A percentile compares a stretch with the other conserved stretches of the same genome.
These are phyloP conservation scores for Arabis alpina DNA, from an alignment of 345 rosid genomes.

Conservation along the genomic window DNA sequence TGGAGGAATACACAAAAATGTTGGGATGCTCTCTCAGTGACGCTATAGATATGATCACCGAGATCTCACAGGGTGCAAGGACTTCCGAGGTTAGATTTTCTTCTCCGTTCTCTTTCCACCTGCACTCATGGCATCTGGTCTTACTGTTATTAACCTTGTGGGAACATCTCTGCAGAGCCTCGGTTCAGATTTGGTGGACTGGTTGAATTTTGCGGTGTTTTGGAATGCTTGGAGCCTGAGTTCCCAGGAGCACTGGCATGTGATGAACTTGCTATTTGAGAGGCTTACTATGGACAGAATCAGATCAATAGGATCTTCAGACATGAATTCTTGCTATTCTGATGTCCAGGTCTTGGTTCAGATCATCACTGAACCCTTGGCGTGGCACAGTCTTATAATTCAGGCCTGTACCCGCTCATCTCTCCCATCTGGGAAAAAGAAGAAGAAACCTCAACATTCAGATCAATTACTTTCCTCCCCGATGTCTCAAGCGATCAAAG, in stretches of 20 bases:
- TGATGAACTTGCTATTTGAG: slow-evolving; percentile 61
- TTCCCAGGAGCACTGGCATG: slow-evolving; percentile 61
- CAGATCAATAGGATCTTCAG: slow-evolving; percentile 56
- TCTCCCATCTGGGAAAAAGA: slow-evolving; percentile 89
- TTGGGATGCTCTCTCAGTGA: slow-evolving; percentile 73
- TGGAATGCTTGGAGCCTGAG: slow-evolving; percentile 78
- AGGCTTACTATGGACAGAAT: slow-evolving; percentile 57
- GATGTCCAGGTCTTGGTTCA: slow-evolving; percentile 64
- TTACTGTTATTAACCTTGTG: slow-evolving; percentile 8
- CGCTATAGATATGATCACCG: slow-evolving; percentile 61
- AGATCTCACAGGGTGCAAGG: slow-evolving; percentile 60
- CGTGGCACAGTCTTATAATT: slow-evolving; percentile 81
- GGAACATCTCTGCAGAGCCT: slow-evolving; percentile 58
- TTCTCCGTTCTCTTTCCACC: slow-evolving; percentile 15
- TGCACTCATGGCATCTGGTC: slow-evolving; percentile 13
- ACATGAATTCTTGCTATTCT: slow-evolving; percentile 47
- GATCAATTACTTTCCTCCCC: slow-evolving; percentile 55
- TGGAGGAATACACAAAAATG: slow-evolving; percentile 73
- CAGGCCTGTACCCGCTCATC: slow-evolving; percentile 73
- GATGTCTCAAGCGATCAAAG: slow-evolving; percentile 49
- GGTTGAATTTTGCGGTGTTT: slow-evolving; percentile 87
- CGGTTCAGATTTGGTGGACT: slow-evolving; percentile 66
- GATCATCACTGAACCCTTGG: slow-evolving; percentile 81
- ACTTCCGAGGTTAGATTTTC: slow-evolving; percentile 61
- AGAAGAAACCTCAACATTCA: slow-evolving; percentile 69